These are phyloP conservation scores for Metschnikowia sp. DNA, from an alignment of 805 yeast species.

Conservation along the genomic window DNA sequence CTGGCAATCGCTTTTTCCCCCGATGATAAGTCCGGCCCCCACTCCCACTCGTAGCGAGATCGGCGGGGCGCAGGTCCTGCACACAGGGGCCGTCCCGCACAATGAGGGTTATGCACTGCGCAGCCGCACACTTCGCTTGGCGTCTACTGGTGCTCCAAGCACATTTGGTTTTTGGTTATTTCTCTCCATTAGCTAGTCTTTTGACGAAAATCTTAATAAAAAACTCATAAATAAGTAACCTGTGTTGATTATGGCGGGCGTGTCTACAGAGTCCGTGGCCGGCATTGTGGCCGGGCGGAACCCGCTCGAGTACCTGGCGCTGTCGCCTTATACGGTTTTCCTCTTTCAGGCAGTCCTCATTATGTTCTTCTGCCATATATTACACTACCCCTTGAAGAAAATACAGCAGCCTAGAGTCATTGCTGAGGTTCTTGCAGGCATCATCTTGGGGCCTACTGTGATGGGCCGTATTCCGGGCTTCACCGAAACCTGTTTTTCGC, in stretches of 20 bases:
- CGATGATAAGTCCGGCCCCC: too few relatives aligned
- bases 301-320: constrained; percentile 57
- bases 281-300: constrained; percentile 72
- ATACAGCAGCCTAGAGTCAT: constrained; percentile 77
- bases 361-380: constrained; percentile 52
- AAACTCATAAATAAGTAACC: too few relatives aligned
- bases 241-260: constrained; percentile 27
- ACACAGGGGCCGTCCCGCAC: neutral
- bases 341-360: constrained; percentile 67
- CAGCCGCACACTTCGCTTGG: neutral
- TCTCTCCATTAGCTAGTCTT: too few relatives aligned
- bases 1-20: too few relatives aligned
- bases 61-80: neutral
- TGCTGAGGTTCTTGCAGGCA: constrained; percentile 78
- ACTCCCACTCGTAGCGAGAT: neutral
- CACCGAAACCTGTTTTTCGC: constrained; percentile 62
- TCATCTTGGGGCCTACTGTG: constrained; percentile 71
- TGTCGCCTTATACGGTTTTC: constrained; percentile 65
- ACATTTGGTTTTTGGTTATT: too few relatives aligned
- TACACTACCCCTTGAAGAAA: constrained; percentile 58
- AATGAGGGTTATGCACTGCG: neutral
- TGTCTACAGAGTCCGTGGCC: constrained; percentile 43
- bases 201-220: too few relatives aligned
- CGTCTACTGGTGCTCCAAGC: too few relatives aligned
- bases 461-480: constrained; percentile 70